These are phyloP conservation scores for Trifolium fragiferum DNA, from an alignment of 306 rosid species.

Conservation along the genomic window DNA sequence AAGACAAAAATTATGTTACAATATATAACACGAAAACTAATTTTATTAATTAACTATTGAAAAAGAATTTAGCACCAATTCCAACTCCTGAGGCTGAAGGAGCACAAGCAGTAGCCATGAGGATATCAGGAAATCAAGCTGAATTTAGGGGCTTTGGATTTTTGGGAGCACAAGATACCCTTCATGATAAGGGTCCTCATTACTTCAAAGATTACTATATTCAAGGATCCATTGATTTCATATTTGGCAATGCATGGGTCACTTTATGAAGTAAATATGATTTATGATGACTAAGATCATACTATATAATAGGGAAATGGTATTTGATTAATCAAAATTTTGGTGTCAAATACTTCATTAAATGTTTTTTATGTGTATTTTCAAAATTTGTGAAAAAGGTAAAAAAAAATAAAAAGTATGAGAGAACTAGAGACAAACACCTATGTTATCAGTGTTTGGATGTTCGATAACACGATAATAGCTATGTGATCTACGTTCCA, in stretches of 20 bases:
- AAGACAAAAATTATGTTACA: conserved; percentile 10
- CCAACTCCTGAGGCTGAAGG: conserved; percentile 77
- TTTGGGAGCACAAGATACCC: conserved; percentile 93
- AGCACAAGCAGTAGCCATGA: conserved; percentile 89
- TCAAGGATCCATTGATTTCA: conserved; percentile 94
- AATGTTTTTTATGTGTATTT: no score
- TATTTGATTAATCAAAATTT: no score
- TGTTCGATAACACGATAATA: no score
- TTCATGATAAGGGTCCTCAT: conserved; percentile 93
- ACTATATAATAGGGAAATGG: no score
- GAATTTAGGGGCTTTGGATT: conserved; percentile 91
- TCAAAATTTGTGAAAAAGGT: no score
- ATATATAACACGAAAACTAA: no score
- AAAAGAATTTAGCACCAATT: conserved; percentile 87
- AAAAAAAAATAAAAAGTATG: no score
- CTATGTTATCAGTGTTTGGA: no score
- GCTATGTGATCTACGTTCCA: no score
- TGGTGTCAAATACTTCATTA: no score
- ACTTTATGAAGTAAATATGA: conserved; percentile 69
- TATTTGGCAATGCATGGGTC: conserved; percentile 89
- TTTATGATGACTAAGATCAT: no score
- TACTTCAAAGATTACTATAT: conserved; percentile 83
- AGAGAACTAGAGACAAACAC: no score
- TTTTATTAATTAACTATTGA: conserved; percentile 2
- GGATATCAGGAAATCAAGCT: conserved; percentile 76